Conservation (phyloP, 2,329 filamentous ascomycete species). For the Botrytis hyacinthi region DNA sequence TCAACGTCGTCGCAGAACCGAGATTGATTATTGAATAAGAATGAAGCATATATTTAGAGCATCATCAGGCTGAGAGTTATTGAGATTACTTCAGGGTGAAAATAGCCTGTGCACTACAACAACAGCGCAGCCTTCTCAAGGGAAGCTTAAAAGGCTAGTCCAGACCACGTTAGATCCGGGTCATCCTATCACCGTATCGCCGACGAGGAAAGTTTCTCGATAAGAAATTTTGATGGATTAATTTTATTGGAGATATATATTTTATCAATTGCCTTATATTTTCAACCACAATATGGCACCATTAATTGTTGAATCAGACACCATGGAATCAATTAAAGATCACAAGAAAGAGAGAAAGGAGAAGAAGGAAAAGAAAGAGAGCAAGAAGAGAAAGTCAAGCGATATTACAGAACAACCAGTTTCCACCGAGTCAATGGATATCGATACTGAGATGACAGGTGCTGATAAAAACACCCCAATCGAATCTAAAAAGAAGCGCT, state of each 20-base stretch:
- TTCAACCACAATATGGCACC: conserved; percentile 7
- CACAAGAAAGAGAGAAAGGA: conserved; percentile 5
- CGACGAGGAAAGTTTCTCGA: conserved; percentile 19
- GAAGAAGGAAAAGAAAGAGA: conserved; percentile 14
- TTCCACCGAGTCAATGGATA: not conserved
- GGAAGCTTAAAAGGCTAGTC: not conserved
- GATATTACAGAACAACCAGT: conserved; percentile 18
- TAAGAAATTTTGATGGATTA: conserved; percentile 21
- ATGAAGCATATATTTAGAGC: conserved; percentile 12
- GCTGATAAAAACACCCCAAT: not conserved
- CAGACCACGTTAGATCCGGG: conserved; percentile 16
- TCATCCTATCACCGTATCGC: conserved; percentile 14
- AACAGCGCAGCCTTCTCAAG: conserved; percentile 5
- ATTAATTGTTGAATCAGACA: conserved; percentile 13
- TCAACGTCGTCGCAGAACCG: conserved; percentile 9
- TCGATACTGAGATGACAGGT: conserved; percentile 13
- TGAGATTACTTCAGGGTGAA: conserved; percentile 9
- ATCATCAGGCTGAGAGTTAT: conserved; percentile 10
- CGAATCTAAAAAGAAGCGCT: conserved; percentile 25
- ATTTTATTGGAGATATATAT: not conserved
- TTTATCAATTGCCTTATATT: not conserved
- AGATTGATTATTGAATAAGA: not conserved
- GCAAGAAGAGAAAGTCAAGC: conserved; percentile 30
- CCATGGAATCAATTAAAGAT: conserved; percentile 4
- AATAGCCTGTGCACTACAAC: conserved; percentile 9